These are phyloP conservation scores for Grosmannia huntii DNA, from an alignment of 2,329 filamentous ascomycete species.

Conservation along the genomic window DNA sequence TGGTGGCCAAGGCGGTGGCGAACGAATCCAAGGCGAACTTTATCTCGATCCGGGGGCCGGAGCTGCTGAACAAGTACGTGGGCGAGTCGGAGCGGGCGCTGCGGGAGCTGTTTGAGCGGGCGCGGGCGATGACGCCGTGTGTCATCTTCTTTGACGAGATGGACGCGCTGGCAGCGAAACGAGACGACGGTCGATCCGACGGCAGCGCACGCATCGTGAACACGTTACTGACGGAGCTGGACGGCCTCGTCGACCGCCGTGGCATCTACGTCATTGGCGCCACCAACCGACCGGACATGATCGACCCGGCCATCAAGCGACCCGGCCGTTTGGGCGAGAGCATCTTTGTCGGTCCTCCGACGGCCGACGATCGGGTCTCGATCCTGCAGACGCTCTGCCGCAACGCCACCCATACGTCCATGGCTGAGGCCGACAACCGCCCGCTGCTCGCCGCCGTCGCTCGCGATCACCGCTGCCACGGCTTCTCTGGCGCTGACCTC, in stretches of 20 bases:
- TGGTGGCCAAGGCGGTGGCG: slow-evolving; percentile 90
- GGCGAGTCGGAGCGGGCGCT: slow-evolving; percentile 92
- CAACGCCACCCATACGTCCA: slow-evolving; percentile 28
- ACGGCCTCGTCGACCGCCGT: slow-evolving; percentile 65
- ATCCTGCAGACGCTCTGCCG: slow-evolving; percentile 61
- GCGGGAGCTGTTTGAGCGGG: slow-evolving; percentile 80
- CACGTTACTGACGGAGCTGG: slow-evolving; percentile 84
- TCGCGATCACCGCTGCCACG: slow-evolving; percentile 50
- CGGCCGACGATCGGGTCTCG: slow-evolving; percentile 61
- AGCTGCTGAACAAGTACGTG: slow-evolving; percentile 94
- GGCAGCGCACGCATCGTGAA: slow-evolving; percentile 85
- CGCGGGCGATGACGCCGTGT: slow-evolving; percentile 75
- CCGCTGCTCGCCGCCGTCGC: slow-evolving; percentile 49
- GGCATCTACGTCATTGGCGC: slow-evolving; percentile 93
- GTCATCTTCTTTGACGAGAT: slow-evolving; percentile 98
- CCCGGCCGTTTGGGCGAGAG: slow-evolving; percentile 73
- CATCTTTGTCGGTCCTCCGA: slow-evolving; percentile 77
- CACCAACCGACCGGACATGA: slow-evolving; percentile 91
- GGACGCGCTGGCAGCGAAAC: slow-evolving; percentile 70
- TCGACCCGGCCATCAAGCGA: slow-evolving; percentile 87
- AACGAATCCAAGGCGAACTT: slow-evolving; percentile 95
- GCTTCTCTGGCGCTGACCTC: slow-evolving; percentile 62
- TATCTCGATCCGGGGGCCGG: slow-evolving; percentile 93
- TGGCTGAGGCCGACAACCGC: slow-evolving; percentile 28
- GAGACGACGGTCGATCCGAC: slow-evolving; percentile 61